A percentile compares a stretch with the other conserved stretches of the same genome.
These are phyloP conservation scores for Podaxis carcinomalis DNA, from an alignment of 768 basidiomycete species.

Conservation along the genomic window DNA sequence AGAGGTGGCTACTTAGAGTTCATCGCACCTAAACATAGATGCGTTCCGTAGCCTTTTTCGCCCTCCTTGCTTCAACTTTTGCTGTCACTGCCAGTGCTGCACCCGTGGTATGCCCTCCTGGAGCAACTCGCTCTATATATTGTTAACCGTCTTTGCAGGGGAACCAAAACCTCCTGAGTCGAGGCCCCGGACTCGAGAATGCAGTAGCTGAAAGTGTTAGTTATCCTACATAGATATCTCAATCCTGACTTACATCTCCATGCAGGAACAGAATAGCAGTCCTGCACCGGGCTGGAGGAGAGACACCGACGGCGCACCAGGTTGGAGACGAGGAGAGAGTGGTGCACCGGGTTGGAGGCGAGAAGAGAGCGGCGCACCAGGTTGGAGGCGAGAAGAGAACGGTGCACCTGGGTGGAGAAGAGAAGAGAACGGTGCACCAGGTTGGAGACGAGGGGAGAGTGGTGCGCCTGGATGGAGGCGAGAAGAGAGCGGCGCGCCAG, in stretches of 20 bases:
- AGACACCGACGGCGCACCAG: not conserved
- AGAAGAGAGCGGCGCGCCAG: no score
- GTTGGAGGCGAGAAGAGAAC: not conserved
- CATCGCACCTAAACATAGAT: slow-evolving; percentile 1
- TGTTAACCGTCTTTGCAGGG: not conserved
- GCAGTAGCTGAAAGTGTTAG: not conserved
- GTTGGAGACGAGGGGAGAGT: not conserved
- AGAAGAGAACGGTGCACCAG: not conserved
- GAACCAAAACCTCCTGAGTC: not conserved
- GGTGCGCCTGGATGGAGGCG: no score
- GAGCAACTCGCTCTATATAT: not conserved
- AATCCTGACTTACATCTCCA: not conserved
- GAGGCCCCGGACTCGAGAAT: not conserved
- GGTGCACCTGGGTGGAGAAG: not conserved
- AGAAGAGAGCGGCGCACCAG: not conserved
- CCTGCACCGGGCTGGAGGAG: not conserved
- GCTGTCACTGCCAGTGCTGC: not conserved
- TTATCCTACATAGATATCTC: not conserved
- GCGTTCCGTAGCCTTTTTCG: not conserved
- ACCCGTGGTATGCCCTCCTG: not conserved
- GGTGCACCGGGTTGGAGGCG: slow-evolving; percentile 3
- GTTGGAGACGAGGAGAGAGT: not conserved
- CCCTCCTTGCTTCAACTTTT: not conserved
- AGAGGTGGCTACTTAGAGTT: not conserved
- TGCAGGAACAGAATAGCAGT: not conserved